These are phyloP conservation scores for Collybia nuda DNA, from an alignment of 768 basidiomycete genomes.

Conservation along the genomic window DNA sequence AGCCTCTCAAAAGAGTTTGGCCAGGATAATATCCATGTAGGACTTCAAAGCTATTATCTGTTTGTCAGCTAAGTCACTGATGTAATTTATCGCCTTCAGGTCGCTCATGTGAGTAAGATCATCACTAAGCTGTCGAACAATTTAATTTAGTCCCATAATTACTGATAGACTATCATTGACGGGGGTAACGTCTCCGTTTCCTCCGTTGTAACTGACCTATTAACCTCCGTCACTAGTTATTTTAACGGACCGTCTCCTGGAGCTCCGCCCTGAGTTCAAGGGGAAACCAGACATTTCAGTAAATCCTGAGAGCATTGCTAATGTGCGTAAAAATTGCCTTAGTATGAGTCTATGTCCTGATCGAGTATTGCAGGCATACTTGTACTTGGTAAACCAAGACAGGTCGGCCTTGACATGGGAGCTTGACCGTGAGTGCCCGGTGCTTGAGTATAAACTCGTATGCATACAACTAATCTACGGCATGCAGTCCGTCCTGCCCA, in stretches of 20 bases:
- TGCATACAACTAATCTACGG: not conserved
- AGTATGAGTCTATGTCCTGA: not conserved
- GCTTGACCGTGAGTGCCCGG: slow-evolving; percentile 60
- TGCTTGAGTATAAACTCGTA: not conserved
- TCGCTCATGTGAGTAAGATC: slow-evolving; percentile 59
- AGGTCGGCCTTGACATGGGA: slow-evolving; percentile 80
- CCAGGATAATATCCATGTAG: slow-evolving; percentile 71
- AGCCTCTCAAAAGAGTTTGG: slow-evolving; percentile 76
- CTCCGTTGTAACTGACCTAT: not conserved
- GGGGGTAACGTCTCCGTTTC: slow-evolving; percentile 37
- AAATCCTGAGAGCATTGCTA: slow-evolving; percentile 67
- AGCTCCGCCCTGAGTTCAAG: slow-evolving; percentile 34
- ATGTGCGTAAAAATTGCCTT: slow-evolving; percentile 37
- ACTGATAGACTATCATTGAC: slow-evolving; percentile 62
- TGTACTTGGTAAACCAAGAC: slow-evolving; percentile 67
- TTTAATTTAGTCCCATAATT: not conserved
- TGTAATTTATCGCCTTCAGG: slow-evolving; percentile 27
- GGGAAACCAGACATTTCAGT: slow-evolving; percentile 48
- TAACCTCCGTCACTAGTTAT: slow-evolving; percentile 26
- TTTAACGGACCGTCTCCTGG: slow-evolving; percentile 27
- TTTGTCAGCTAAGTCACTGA: not conserved
- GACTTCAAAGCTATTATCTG: slow-evolving; percentile 6
- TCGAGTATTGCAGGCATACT: slow-evolving; percentile 49
- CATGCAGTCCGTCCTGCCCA: slow-evolving; percentile 36
- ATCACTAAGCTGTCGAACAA: not conserved